A percentile compares a stretch with the other conserved stretches of the same genome.
These are phyloP conservation scores for Annona squamosa DNA, from an alignment of 164 flowering plant species.

Conservation along the genomic window DNA sequence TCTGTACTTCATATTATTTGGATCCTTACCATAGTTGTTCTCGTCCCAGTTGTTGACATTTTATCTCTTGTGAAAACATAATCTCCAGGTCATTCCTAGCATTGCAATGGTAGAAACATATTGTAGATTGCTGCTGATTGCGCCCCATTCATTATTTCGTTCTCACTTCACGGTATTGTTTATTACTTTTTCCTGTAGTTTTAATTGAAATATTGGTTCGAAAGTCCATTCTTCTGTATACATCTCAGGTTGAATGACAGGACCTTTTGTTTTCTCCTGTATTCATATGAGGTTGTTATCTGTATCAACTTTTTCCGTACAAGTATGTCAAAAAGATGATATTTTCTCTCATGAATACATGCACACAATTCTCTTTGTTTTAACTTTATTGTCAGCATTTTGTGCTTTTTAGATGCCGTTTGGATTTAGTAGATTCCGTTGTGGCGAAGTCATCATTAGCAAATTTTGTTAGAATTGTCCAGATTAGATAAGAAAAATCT, in stretches of 20 bases:
- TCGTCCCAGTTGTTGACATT: not conserved
- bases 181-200: not conserved
- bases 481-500: too few relatives aligned
- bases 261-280: too few relatives aligned
- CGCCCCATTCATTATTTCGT: slow-evolving; percentile 88
- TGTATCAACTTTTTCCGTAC: not conserved
- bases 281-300: not conserved
- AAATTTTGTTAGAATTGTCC: too few relatives aligned
- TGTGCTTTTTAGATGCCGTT: too few relatives aligned
- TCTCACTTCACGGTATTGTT: slow-evolving; percentile 76
- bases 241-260: not conserved
- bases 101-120: slow-evolving; percentile 97
- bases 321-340: not conserved
- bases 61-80: slow-evolving; percentile 4
- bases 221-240: not conserved
- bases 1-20: not conserved
- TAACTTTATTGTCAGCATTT: too few relatives aligned
- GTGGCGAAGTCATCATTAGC: too few relatives aligned
- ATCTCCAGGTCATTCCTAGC: slow-evolving; percentile 80
- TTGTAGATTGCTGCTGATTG: slow-evolving; percentile 67
- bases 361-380: too few relatives aligned
- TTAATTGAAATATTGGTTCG: not conserved
- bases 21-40: not conserved
- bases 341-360: too few relatives aligned
- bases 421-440: too few relatives aligned